Evolutionary conservation across 2,329 filamentous ascomycete genomes (phyloP), one percentile per base, ranked within the genome.

Genomic region (Stachybotrys echinatus): DNA sequence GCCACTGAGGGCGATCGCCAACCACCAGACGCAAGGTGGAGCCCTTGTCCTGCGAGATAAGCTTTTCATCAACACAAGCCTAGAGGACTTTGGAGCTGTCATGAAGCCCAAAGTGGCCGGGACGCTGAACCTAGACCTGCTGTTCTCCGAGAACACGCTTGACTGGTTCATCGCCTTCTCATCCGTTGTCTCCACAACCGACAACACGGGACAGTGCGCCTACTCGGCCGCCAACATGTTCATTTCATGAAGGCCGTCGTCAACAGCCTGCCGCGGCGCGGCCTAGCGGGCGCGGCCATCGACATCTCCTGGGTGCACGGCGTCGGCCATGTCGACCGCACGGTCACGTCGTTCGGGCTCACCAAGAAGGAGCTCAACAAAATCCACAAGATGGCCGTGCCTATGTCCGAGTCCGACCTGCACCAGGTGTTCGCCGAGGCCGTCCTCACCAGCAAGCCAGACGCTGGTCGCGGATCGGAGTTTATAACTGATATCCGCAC

Each of bases 141-240:
- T 65, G 0, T 65, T 72, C 22, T 46, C 50, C 6, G 39, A 56
- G 31, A 8, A 37, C 17, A 17, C 49, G 8, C 56, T 70, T 20
- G 67, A 70, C 48, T 69, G 68, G 51, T 68, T 68, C 50, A 49
- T 67, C 43, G 47, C 60, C 19, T 56, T 62, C 48, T 54, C 52
- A n/a, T 67, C 65, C 19, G 49, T 62, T 6, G 54, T 57, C 4
- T 58, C 55, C 8, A 48, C 59, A 5, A 47, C 61, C n/a, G 65
- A 60, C 5, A 54, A 56, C 20, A 49, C 54, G 3, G 57, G 55
- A 4, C 66, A 69, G 48, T 58, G 61, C 42, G 71, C 69, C 52
- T 71, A 73, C 52, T 54, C 61, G 4, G 66, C 69, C 1, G 70
- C 64, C n/a, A 75, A 73, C 54, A 62, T n/a, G n/a, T n/a, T n/a